These are phyloP conservation scores for Annona cherimola DNA, from an alignment of 164 flowering plant genomes.

Conservation along the genomic window DNA sequence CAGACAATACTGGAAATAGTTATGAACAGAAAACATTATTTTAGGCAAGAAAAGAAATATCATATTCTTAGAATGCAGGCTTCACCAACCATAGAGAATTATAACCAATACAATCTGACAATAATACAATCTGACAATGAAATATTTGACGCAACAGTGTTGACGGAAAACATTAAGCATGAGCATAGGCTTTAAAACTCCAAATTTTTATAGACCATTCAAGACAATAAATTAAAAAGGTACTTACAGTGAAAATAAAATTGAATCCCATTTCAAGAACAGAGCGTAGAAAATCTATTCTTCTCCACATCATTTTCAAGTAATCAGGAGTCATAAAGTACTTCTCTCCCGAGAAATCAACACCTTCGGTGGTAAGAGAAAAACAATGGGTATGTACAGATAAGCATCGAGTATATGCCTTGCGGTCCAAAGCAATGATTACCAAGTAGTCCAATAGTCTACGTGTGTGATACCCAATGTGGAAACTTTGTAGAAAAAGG, in stretches of 20 bases:
- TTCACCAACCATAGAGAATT: neutral
- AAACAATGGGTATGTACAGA: conserved; percentile 54
- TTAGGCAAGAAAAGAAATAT: neutral
- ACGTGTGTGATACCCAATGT: conserved; percentile 53
- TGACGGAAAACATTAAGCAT: neutral
- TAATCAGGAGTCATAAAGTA: conserved; percentile 68
- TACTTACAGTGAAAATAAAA: conserved; percentile 70
- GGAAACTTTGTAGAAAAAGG: conserved; percentile 78
- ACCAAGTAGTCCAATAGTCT: conserved; percentile 67
- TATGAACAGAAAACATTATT: neutral
- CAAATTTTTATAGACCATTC: neutral
- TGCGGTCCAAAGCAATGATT: conserved; percentile 62
- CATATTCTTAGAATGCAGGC: neutral
- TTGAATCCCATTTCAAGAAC: conserved; percentile 75
- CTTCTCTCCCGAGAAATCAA: conserved; percentile 69
- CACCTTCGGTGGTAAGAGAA: conserved; percentile 56
- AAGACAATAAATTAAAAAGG: no score
- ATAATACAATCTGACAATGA: no score
- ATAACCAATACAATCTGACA: neutral
- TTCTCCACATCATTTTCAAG: conserved; percentile 86
- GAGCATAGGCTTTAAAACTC: neutral
- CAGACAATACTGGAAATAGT: no score
- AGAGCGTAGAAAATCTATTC: conserved; percentile 57
- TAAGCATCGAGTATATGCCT: conserved; percentile 60
- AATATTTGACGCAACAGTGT: no score